Base-by-base conservation (phyloP, 495 filamentous ascomycete genomes). In the Trichocladium uniseriatum region DNA sequence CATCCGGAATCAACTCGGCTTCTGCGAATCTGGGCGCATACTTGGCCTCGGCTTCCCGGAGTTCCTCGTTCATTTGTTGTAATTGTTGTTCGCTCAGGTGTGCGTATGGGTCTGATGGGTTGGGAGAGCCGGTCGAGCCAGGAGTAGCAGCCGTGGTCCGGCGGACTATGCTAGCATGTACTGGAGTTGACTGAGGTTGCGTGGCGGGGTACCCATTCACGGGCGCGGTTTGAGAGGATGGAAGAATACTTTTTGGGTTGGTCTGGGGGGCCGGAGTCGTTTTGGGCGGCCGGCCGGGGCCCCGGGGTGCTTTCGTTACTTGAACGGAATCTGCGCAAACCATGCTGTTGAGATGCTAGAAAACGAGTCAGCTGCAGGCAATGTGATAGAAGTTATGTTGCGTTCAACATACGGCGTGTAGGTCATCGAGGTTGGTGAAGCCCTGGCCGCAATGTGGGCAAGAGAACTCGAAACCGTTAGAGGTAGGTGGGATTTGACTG, bases 401-500 rank as follows among this genome's bases (percentile, higher is more conserved):
- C 29, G 34, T 40, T 6, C 5, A 35, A 57, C 67, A 58, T 58
- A 68, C 68, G 38, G 59, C 58, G 52, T 68, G 55, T 7, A 64
- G 52, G 1, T 67, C 66, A 8, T 57, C 55, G 1, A 48, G 52
- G 2, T 49, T 64, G 8, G 52, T 60, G 29, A 72, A 74, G 0
- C 63, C 62, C 20, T 67, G 59, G 16, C 71, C 72, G 36, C 72
- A 75, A 15, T 67, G 39, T 1, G 51, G 48, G 32, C 72, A 75
- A 4, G 58, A 54, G 22, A 60, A 61, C 16, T 51, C 49, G 45
- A 64, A 68, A 3, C 67, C 58, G 8, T 62, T 50, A 1, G 39
- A 37, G 2, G 39, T 57, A 5, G 64, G 64, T 1, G 64, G 60
- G 3, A 52, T 22, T 43, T 57, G 58, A 5, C 53, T 60, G 54